Evolutionary conservation across 805 yeast species (phyloP).

Genomic region (Saccharomycopsis fodiens): DNA sequence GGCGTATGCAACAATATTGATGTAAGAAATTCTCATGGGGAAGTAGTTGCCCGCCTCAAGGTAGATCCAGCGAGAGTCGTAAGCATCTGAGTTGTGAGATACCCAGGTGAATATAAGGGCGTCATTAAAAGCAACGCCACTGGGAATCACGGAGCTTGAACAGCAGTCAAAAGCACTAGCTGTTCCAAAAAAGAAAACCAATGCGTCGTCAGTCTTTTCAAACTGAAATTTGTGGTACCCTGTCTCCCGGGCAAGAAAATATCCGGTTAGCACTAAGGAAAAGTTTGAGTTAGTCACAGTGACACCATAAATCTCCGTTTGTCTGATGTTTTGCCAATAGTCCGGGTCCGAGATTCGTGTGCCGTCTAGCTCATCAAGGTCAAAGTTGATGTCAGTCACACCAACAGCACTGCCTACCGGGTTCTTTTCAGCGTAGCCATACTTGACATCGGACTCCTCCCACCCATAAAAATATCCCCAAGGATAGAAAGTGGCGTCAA

Average conservation of each 20-base stretch:
- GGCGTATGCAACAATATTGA: conserved; percentile 22
- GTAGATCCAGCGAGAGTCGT: neutral
- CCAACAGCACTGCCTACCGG: neutral
- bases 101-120: neutral
- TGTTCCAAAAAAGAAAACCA: conserved; percentile 28
- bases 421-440: neutral
- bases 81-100: neutral
- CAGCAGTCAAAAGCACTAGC: conserved; percentile 32
- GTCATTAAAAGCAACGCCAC: conserved; percentile 8
- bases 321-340: neutral
- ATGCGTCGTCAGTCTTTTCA: conserved; percentile 28
- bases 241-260: conserved; percentile 24
- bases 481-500: neutral
- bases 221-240: conserved; percentile 28
- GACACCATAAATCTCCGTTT: conserved; percentile 20
- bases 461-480: neutral
- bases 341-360: neutral
- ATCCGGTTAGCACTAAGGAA: conserved; percentile 26
- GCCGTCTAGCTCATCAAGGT: neutral
- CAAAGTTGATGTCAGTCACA: conserved; percentile 2
- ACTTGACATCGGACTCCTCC: neutral
- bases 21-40: conserved; percentile 26
- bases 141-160: conserved; percentile 14
- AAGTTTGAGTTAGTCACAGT: conserved; percentile 22
- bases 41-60: conserved; percentile 25